phyloP scores from a whole-genome alignment of 768 basidiomycete species.

The Russula vinacea region DNA sequence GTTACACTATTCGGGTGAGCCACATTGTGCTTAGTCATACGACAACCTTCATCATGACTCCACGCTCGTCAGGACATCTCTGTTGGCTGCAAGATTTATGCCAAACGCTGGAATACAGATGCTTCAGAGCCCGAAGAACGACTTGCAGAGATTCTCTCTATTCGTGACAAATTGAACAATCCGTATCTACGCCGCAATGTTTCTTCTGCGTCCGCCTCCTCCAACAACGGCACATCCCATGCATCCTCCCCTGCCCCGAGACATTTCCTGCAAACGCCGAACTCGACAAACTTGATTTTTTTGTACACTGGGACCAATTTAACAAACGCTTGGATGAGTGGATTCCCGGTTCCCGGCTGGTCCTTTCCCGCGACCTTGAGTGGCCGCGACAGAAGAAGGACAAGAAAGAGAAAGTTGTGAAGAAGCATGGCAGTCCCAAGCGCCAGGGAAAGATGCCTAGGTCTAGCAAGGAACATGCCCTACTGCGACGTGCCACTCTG shows the following conservation, averaged over 20 bases:
- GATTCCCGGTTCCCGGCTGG: slow-evolving; percentile 84
- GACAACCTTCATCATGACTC: slow-evolving; percentile 21
- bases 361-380: slow-evolving; percentile 83
- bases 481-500: slow-evolving; percentile 42
- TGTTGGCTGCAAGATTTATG: slow-evolving; percentile 95
- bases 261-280: slow-evolving; percentile 51
- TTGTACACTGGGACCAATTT: slow-evolving; percentile 98
- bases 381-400: slow-evolving; percentile 93
- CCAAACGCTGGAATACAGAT: slow-evolving; percentile 71
- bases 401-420: slow-evolving; percentile 44
- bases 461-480: slow-evolving; percentile 29
- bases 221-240: slow-evolving; percentile 29
- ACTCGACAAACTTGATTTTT: slow-evolving; percentile 82
- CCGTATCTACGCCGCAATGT: slow-evolving; percentile 49
- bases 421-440: slow-evolving; percentile 48
- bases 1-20: slow-evolving; percentile 71
- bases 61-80: slow-evolving; percentile 61
- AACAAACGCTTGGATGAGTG: slow-evolving; percentile 99
- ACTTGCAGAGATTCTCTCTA: slow-evolving; percentile 92
- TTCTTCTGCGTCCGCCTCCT: slow-evolving; percentile 36
- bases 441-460: slow-evolving; percentile 32
- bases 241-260: slow-evolving; percentile 40
- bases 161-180: slow-evolving; percentile 79
- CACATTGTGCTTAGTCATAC: slow-evolving; percentile 29
- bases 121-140: slow-evolving; percentile 77